Evolutionary conservation across 177 flowering plant species (phyloP).

Genomic region (Vitis hybrid): DNA sequence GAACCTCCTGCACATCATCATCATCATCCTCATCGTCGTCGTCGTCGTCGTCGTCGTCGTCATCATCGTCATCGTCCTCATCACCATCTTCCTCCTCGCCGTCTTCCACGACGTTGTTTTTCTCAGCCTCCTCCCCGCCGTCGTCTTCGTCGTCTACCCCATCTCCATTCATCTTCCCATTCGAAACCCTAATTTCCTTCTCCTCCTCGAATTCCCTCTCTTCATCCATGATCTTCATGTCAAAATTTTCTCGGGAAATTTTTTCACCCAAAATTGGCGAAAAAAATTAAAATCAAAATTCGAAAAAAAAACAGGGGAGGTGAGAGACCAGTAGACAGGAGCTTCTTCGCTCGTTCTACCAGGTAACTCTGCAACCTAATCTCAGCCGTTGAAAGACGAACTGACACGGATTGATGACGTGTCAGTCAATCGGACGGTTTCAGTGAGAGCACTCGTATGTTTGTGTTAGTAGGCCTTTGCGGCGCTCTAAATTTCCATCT

Average conservation of each 20-base stretch:
- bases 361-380: slow-evolving; percentile 40
- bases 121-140: slow-evolving; percentile 5
- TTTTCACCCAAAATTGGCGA: neutral
- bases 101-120: slow-evolving; percentile 15
- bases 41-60: slow-evolving; percentile 25
- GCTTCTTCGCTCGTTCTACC: slow-evolving; percentile 34
- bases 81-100: slow-evolving; percentile 22
- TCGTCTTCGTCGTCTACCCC: slow-evolving; percentile 18
- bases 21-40: slow-evolving; percentile 32
- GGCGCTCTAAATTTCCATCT: slow-evolving; percentile 21
- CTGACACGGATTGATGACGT: slow-evolving; percentile 53
- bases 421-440: slow-evolving; percentile 39
- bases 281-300: slow-evolving; percentile 17
- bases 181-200: slow-evolving; percentile 28
- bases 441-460: slow-evolving; percentile 15
- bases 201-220: slow-evolving; percentile 34
- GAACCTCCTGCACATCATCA: slow-evolving; percentile 36
- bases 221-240: slow-evolving; percentile 37
- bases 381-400: slow-evolving; percentile 37
- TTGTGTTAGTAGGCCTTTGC: slow-evolving; percentile 18
- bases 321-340: slow-evolving; percentile 16
- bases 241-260: neutral
- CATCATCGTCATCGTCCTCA: slow-evolving; percentile 32
- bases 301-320: slow-evolving; percentile 13
- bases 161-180: slow-evolving; percentile 22